Percentiles rank a stretch among this genome's conserved stretches.
Conservation (phyloP, 352 stramenopile genomes). For the Phytophthora constricta region DNA sequence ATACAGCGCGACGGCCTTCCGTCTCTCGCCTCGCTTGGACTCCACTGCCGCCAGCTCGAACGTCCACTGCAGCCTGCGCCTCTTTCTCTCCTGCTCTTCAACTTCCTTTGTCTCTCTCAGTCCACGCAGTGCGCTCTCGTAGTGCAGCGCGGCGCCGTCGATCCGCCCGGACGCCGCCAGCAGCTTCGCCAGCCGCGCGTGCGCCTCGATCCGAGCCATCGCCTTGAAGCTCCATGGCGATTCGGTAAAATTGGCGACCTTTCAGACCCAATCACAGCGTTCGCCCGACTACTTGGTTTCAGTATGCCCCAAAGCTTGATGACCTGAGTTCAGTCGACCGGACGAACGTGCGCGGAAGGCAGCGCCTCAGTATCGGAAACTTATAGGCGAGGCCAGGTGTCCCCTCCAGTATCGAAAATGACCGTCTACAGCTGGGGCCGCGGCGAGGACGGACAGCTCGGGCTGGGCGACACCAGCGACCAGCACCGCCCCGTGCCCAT, state of each 20-base stretch:
- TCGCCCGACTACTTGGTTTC: not conserved
- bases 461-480: conserved; percentile 87
- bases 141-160: conserved; percentile 37
- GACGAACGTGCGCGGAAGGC: conserved; percentile 7
- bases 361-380: conserved; percentile 18
- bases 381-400: not conserved
- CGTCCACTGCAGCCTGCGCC: conserved; percentile 26
- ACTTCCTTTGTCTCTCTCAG: no score
- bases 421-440: conserved; percentile 90
- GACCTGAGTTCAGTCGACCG: conserved; percentile 8
- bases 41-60: conserved; percentile 31
- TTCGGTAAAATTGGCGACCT: not conserved
- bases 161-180: conserved; percentile 29
- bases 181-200: conserved; percentile 42
- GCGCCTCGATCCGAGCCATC: no score
- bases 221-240: no score
- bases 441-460: conserved; percentile 88
- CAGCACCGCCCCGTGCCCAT: conserved; percentile 85
- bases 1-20: conserved; percentile 44
- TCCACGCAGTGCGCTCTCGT: conserved; percentile 30
- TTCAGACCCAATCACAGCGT: not conserved
- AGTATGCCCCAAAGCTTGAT: not conserved
- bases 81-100: not conserved
- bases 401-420: conserved; percentile 23
- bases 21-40: conserved; percentile 16